A percentile compares a stretch with the other conserved stretches of the same genome.
phyloP scores from a whole-genome alignment of 2,329 filamentous ascomycete species.

The Nemania bipapillata region DNA sequence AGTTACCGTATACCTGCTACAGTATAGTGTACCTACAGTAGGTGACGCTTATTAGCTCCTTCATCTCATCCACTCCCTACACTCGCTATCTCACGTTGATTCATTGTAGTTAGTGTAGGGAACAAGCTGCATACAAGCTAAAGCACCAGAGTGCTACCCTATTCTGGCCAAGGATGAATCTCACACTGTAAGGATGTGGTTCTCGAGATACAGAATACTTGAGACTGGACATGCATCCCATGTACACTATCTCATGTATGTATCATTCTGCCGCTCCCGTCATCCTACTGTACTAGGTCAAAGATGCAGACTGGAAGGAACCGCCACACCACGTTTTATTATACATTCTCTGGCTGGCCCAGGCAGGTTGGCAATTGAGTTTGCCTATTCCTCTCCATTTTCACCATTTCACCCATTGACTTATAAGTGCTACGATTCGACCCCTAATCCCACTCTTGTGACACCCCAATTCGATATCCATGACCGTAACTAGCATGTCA shows the following conservation, averaged over 20 bases:
- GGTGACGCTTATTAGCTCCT: conserved; percentile 30
- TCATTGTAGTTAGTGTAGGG: conserved; percentile 26
- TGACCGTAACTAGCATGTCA: conserved; percentile 40
- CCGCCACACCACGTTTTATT: conserved; percentile 38
- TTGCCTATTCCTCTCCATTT: conserved; percentile 9
- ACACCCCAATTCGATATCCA: conserved; percentile 5
- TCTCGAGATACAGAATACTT: background rate
- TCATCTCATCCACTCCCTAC: too few species aligned
- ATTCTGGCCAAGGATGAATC: conserved; percentile 32
- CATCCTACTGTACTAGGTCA: conserved; percentile 30
- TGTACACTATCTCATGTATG: conserved; percentile 29
- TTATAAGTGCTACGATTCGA: conserved; percentile 35
- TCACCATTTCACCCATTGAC: conserved; percentile 8
- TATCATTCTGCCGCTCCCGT: conserved; percentile 32
- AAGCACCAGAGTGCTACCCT: conserved; percentile 29
- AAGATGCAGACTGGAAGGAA: conserved; percentile 22
- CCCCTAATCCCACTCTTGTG: conserved; percentile 4
- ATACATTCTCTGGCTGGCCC: conserved; percentile 35
- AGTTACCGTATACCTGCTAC: too few species aligned
- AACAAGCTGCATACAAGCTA: conserved; percentile 34
- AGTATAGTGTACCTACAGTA: conserved; percentile 6
- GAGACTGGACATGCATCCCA: conserved; percentile 34
- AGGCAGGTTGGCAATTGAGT: conserved; percentile 3
- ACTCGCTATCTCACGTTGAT: conserved; percentile 31
- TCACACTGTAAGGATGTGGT: conserved; percentile 37